These are phyloP conservation scores for Dryas octopetala DNA, from an alignment of 306 rosid species.

Conservation along the genomic window DNA sequence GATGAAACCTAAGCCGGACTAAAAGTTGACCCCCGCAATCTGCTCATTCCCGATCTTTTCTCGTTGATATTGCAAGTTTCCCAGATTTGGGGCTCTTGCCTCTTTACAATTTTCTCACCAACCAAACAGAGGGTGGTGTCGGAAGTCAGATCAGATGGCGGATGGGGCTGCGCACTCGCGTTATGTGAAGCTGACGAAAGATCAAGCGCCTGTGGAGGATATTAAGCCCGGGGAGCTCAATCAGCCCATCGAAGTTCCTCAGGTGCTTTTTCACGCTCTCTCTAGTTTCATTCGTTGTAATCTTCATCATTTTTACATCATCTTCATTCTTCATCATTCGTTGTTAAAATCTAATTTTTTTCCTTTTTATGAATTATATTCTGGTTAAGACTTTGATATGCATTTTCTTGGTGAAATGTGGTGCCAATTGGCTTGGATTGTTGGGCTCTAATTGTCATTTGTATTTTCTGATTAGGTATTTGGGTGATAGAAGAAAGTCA, in stretches of 20 bases:
- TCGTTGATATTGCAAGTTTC: not conserved
- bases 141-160: constrained; percentile 55
- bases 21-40: not conserved
- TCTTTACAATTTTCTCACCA: constrained; percentile 13
- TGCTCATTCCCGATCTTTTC: not conserved
- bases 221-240: constrained; percentile 94
- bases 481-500: not conserved
- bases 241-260: constrained; percentile 93
- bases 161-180: constrained; percentile 64
- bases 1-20: not conserved
- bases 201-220: constrained; percentile 72
- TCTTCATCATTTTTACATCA: not conserved
- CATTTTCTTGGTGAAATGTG: not conserved
- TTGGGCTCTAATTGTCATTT: not conserved
- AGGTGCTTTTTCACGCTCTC: constrained; percentile 42
- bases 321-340: not conserved
- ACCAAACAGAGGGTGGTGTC: constrained; percentile 14
- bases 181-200: constrained; percentile 84
- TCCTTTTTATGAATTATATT: not conserved
- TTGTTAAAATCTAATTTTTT: not conserved
- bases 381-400: not conserved
- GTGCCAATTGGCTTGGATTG: not conserved
- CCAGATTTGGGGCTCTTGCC: not conserved
- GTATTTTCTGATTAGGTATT: not conserved
- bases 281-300: not conserved